Conservation (phyloP, 176 grass and related monocot species). For the Puccinellia tenuiflora region DNA sequence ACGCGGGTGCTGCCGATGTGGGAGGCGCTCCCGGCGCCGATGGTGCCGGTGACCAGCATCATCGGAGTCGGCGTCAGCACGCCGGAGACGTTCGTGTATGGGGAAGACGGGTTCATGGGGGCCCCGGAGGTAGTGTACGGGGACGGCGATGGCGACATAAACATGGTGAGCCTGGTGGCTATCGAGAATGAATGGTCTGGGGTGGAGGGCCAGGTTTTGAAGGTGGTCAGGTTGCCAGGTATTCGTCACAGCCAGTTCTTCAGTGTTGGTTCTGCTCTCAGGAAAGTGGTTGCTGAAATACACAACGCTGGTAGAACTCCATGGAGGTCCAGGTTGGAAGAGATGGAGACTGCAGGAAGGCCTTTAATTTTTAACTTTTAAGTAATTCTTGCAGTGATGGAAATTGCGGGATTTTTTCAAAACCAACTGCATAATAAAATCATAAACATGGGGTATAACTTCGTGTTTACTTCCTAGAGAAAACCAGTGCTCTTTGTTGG, state of each 20-base stretch:
- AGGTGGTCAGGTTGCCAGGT: slow-evolving; percentile 47
- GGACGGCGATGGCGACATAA: slow-evolving; percentile 64
- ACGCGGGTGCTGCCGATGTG: slow-evolving; percentile 51
- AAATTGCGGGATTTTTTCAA: background rate
- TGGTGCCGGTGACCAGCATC: slow-evolving; percentile 63
- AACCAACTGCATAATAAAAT: too few relatives aligned
- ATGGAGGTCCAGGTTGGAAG: background rate
- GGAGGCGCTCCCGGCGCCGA: slow-evolving; percentile 16
- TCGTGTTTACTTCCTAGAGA: too few relatives aligned
- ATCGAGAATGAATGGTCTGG: slow-evolving; percentile 33
- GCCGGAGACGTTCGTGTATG: slow-evolving; percentile 40
- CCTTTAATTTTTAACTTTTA: background rate
- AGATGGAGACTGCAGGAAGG: background rate
- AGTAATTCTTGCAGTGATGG: background rate
- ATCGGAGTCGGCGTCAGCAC: slow-evolving; percentile 46
- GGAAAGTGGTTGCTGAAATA: slow-evolving; percentile 19
- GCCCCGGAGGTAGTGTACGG: slow-evolving; percentile 45
- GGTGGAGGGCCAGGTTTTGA: slow-evolving; percentile 27
- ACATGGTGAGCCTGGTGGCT: slow-evolving; percentile 45
- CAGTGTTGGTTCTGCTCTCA: background rate
- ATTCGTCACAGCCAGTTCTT: slow-evolving; percentile 38
- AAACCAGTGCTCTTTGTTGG: too few relatives aligned
- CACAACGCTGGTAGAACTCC: background rate
- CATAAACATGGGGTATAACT: too few relatives aligned
- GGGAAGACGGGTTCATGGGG: slow-evolving; percentile 29